phyloP scores from a whole-genome alignment of 139 green algal species.

The Tetratostichococcus sp. region DNA sequence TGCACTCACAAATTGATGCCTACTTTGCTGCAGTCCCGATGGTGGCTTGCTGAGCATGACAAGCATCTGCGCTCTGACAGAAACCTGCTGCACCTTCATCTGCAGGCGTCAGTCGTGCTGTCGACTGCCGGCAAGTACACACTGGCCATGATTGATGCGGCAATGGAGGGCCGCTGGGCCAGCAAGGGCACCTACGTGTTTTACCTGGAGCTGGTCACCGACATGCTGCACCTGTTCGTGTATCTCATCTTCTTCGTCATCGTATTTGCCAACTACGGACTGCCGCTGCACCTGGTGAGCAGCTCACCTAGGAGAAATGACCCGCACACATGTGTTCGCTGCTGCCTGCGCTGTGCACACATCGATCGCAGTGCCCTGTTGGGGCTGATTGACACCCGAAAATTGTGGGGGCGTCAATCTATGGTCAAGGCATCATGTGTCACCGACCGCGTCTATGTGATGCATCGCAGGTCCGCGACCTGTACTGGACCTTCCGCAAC shows the following conservation, averaged over 20 bases:
- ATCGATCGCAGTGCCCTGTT: too few relatives aligned
- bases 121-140: constrained; percentile 83
- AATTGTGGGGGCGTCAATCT: too few relatives aligned
- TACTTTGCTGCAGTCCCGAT: not conserved
- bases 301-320: too few relatives aligned
- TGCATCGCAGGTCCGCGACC: constrained; percentile 68
- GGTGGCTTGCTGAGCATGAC: too few relatives aligned
- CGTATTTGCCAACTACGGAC: constrained; percentile 92
- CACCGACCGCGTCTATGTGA: too few relatives aligned
- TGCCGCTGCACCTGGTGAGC: constrained; percentile 91
- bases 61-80: too few relatives aligned
- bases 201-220: constrained; percentile 95
- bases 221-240: constrained; percentile 95
- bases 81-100: not conserved
- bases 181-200: constrained; percentile 87
- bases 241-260: constrained; percentile 96
- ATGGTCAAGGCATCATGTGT: too few relatives aligned
- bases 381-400: too few relatives aligned
- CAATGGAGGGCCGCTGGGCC: constrained; percentile 88
- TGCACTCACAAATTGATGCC: too few relatives aligned
- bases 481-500: constrained; percentile 95
- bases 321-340: not conserved
- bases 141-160: constrained; percentile 66
- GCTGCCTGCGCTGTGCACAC: too few relatives aligned
- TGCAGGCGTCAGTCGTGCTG: constrained; percentile 58